phyloP scores from a whole-genome alignment of 2,329 filamentous ascomycete species.

The Emydomyces testavorans region DNA sequence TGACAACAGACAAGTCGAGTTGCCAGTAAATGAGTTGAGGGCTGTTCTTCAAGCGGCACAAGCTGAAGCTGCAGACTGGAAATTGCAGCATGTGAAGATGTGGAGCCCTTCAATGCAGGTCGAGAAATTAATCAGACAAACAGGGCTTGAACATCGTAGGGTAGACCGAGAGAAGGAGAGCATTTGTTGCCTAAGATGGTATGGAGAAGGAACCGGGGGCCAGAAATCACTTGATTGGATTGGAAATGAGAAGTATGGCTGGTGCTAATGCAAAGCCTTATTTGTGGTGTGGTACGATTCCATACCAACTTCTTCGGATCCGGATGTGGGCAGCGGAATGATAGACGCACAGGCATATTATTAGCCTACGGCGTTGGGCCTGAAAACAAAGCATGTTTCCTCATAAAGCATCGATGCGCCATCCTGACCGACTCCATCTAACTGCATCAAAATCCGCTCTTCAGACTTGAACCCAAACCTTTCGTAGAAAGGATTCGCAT shows the following conservation, averaged over 20 bases:
- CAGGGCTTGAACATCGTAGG: conserved; percentile 14
- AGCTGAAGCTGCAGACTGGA: conserved; percentile 19
- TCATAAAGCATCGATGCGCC: conserved; percentile 15
- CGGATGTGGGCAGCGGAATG: no score
- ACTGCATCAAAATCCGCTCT: conserved; percentile 13
- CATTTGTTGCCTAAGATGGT: conserved; percentile 19
- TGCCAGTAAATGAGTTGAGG: conserved; percentile 15
- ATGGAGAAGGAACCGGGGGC: conserved; percentile 14
- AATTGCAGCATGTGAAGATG: conserved; percentile 17
- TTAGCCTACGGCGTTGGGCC: conserved; percentile 1
- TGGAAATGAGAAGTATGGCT: conserved; percentile 25
- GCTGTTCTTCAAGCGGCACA: conserved; percentile 18
- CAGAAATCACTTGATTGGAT: conserved; percentile 20
- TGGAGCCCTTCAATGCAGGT: conserved; percentile 18
- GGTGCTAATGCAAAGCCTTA: neutral
- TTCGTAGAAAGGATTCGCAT: conserved; percentile 14
- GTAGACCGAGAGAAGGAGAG: conserved; percentile 17
- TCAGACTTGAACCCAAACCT: conserved; percentile 14
- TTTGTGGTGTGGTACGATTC: neutral
- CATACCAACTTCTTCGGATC: no score
- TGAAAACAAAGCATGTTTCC: conserved; percentile 15
- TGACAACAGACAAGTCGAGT: conserved; percentile 6
- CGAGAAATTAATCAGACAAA: conserved; percentile 12
- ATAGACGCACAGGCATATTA: no score
- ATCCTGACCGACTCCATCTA: conserved; percentile 10